Evolutionary conservation across 495 filamentous ascomycete genomes (phyloP).

Genomic region (Chaetomium fimeti): DNA sequence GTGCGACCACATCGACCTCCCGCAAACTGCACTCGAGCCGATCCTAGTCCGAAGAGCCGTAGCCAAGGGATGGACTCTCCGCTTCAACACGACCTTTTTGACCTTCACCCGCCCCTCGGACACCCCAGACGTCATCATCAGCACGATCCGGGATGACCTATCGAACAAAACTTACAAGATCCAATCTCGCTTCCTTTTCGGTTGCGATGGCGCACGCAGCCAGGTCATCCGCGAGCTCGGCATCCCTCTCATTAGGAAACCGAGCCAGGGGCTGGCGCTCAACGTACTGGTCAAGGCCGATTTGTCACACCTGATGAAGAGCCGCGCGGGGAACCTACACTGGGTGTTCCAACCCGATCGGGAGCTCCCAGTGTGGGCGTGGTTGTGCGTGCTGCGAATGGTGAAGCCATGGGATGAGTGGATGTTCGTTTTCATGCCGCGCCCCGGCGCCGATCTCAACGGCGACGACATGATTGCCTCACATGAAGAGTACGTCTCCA

Average conservation of each 20-base stretch:
- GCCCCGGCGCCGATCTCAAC: conserved; percentile 32
- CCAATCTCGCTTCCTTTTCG: conserved; percentile 56
- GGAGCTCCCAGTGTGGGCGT: conserved; percentile 38
- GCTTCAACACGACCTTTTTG: conserved; percentile 47
- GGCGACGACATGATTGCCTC: conserved; percentile 35
- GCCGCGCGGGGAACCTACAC: conserved; percentile 56
- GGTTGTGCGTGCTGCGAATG: conserved; percentile 41
- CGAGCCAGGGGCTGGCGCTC: conserved; percentile 54
- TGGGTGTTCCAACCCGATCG: conserved; percentile 46
- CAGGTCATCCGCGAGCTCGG: conserved; percentile 49
- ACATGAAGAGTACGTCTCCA: conserved; percentile 39
- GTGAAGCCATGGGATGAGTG: conserved; percentile 48
- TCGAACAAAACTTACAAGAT: conserved; percentile 46
- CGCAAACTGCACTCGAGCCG: conserved; percentile 54
- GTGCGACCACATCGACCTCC: conserved; percentile 48
- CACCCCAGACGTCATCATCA: conserved; percentile 34
- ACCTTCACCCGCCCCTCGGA: conserved; percentile 29
- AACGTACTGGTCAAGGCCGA: conserved; percentile 56
- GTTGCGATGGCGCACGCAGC: conserved; percentile 57
- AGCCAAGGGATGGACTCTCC: conserved; percentile 42
- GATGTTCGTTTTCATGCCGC: conserved; percentile 46
- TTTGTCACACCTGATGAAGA: conserved; percentile 48
- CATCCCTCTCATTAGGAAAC: conserved; percentile 51
- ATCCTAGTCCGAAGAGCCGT: conserved; percentile 47
- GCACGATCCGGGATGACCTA: conserved; percentile 45